Evolutionary conservation across 1,139 yeast species (phyloP).

Genomic region (Yamadazyma diddensiae): DNA sequence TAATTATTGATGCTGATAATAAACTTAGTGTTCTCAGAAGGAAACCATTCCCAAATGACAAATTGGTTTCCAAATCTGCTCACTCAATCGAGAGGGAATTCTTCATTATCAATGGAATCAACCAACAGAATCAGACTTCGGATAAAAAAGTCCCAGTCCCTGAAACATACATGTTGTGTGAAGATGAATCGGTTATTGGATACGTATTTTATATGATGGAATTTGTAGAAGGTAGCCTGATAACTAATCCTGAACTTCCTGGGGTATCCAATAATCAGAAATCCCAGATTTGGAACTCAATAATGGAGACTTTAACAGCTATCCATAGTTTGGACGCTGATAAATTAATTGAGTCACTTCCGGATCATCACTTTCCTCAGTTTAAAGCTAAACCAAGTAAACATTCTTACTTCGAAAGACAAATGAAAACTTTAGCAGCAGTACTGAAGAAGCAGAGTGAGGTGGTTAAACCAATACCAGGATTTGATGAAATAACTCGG

Average conservation of each 20-base stretch:
- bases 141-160: conserved; percentile 47
- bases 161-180: conserved; percentile 45
- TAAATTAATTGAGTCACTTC: conserved; percentile 42
- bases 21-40: conserved; percentile 52
- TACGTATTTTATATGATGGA: conserved; percentile 61
- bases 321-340: conserved; percentile 53
- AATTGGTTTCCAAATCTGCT: conserved; percentile 57
- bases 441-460: conserved; percentile 53
- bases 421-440: conserved; percentile 46
- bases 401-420: conserved; percentile 52
- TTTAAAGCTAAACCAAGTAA: conserved; percentile 24
- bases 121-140: conserved; percentile 25
- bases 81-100: conserved; percentile 68
- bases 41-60: conserved; percentile 56
- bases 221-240: conserved; percentile 56
- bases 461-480: conserved; percentile 50
- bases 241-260: conserved; percentile 54
- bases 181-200: conserved; percentile 49
- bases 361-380: conserved; percentile 47
- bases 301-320: conserved; percentile 48
- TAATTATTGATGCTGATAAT: conserved; percentile 41
- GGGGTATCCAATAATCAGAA: conserved; percentile 26
- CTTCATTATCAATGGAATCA: conserved; percentile 48
- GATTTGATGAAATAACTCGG: conserved; percentile 39
- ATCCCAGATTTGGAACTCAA: conserved; percentile 46